Percentiles rank a stretch among this genome's conserved stretches.
phyloP scores from a whole-genome alignment of 352 stramenopile genomes.

The Globisporangium spinosum region DNA sequence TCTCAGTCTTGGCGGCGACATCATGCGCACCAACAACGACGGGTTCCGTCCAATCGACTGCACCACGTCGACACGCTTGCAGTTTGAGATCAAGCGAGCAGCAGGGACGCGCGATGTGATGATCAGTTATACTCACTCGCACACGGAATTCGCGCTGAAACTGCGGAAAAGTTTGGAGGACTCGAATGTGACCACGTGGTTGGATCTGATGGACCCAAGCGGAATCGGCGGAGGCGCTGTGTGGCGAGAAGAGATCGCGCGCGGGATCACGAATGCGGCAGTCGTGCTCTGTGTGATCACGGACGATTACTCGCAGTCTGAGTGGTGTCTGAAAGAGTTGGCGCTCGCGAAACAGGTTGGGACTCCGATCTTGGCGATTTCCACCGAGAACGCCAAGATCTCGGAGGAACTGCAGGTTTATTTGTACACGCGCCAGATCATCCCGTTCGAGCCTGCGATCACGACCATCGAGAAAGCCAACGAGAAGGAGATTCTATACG shows the following conservation, averaged over 20 bases:
- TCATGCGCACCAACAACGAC: conserved; percentile 72
- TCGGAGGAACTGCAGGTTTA: conserved; percentile 86
- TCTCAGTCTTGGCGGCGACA: conserved; percentile 67
- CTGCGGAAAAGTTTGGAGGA: conserved; percentile 54
- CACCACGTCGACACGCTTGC: conserved; percentile 54
- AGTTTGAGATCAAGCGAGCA: conserved; percentile 71
- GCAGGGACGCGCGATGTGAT: conserved; percentile 66
- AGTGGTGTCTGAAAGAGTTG: conserved; percentile 66
- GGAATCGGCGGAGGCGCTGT: conserved; percentile 57
- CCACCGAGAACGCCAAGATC: conserved; percentile 61
- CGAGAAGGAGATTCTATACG: conserved; percentile 44
- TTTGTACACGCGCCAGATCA: conserved; percentile 77
- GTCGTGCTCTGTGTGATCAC: conserved; percentile 59
- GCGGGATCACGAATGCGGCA: conserved; percentile 53
- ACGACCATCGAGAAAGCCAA: conserved; percentile 39
- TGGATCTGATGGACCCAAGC: conserved; percentile 64
- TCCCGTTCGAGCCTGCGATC: conserved; percentile 75
- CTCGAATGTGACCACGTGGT: conserved; percentile 60
- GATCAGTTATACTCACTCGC: conserved; percentile 73
- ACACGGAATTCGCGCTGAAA: conserved; percentile 60
- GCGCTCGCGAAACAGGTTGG: conserved; percentile 69
- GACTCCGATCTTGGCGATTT: conserved; percentile 76
- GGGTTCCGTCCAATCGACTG: conserved; percentile 60
- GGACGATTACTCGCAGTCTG: conserved; percentile 53
- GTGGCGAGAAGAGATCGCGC: conserved; percentile 67